Conservation (phyloP, 257 asterid species). For the Agastache rugosa region DNA sequence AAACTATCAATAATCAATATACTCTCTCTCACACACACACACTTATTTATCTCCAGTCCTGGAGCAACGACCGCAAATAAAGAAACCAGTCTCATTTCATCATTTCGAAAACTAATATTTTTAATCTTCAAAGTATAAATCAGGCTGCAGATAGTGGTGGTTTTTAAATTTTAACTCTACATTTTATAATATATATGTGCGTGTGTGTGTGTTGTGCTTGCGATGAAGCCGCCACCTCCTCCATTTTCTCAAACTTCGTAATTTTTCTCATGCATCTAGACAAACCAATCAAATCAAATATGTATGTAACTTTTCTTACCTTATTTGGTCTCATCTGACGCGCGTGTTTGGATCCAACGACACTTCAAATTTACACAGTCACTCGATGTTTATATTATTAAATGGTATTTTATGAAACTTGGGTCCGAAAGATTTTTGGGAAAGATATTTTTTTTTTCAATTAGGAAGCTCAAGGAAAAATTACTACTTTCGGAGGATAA, state of each 20-base stretch:
- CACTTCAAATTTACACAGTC: neutral
- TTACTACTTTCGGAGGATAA: no score
- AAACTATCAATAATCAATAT: no score
- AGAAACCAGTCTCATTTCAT: neutral
- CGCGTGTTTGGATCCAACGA: neutral
- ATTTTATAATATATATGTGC: no score
- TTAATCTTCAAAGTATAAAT: neutral
- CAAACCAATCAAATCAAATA: neutral
- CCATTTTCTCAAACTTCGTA: conserved; percentile 8
- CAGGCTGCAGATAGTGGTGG: neutral
- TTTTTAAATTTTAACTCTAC: neutral
- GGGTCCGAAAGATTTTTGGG: no score
- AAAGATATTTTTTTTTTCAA: no score
- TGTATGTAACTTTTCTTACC: neutral
- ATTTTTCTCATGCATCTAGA: conserved; percentile 44
- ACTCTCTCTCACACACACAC: no score
- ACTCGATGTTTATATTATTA: neutral
- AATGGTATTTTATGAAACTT: neutral
- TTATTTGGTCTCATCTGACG: neutral
- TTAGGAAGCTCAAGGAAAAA: no score
- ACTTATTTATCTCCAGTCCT: neutral
- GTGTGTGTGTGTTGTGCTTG: no score
- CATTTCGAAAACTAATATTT: neutral
- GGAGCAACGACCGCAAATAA: neutral
- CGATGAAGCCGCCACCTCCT: no score